Evolutionary conservation across 1,284 basidiomycete genomes (phyloP).

Genomic region (Ceraceosorus guamensis): DNA sequence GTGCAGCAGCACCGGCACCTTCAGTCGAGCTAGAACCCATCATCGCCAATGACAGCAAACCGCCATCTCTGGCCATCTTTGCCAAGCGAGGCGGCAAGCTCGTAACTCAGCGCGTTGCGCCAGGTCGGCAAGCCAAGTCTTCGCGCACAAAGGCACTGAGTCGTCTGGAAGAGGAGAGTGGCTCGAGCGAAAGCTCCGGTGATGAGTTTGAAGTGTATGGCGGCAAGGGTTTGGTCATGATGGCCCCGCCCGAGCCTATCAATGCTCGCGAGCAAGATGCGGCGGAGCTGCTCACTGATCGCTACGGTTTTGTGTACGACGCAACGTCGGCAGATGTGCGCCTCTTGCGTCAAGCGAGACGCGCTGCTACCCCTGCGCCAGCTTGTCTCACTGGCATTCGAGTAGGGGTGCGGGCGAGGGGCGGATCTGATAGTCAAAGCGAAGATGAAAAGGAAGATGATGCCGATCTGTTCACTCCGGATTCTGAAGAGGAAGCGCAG

Average conservation of each 20-base stretch:
- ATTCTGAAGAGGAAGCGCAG: not conserved
- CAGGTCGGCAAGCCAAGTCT: conserved; percentile 2
- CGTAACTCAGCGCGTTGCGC: conserved; percentile 2
- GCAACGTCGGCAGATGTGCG: conserved; percentile 66
- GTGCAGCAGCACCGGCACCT: conserved; percentile 47
- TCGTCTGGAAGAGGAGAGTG: conserved; percentile 21
- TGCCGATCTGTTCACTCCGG: not conserved
- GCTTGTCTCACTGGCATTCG: conserved; percentile 75
- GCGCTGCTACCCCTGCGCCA: conserved; percentile 67
- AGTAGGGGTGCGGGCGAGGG: conserved; percentile 55
- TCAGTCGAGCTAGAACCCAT: conserved; percentile 86
- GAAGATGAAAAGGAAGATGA: conserved; percentile 16
- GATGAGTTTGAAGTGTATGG: conserved; percentile 46
- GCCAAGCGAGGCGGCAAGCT: conserved; percentile 16
- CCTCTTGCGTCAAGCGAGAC: conserved; percentile 64
- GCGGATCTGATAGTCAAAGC: conserved; percentile 35
- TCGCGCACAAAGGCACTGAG: not conserved
- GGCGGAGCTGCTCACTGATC: conserved; percentile 71
- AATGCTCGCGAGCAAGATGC: conserved; percentile 40
- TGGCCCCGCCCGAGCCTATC: conserved; percentile 42
- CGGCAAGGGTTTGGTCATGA: conserved; percentile 42
- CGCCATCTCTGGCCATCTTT: conserved; percentile 59
- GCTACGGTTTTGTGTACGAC: conserved; percentile 94
- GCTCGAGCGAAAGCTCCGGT: conserved; percentile 25
- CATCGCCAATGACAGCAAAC: conserved; percentile 72